These are phyloP conservation scores for Tuctoria greenei DNA, from an alignment of 176 grass and related monocot genomes.

Conservation along the genomic window DNA sequence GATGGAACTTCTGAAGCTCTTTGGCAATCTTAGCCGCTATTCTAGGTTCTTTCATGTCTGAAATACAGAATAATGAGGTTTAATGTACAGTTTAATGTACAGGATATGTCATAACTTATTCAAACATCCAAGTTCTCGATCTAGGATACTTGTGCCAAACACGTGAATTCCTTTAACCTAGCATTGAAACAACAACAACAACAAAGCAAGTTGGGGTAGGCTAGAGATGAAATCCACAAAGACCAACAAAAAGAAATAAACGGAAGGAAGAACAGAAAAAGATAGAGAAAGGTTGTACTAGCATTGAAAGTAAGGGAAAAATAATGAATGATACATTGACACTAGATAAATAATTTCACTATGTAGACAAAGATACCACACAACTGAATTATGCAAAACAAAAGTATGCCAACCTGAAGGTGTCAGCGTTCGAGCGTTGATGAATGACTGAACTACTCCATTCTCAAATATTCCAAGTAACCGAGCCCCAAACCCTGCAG, in stretches of 20 bases:
- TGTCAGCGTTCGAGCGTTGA: slow-evolving; percentile 79
- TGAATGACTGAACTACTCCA: slow-evolving; percentile 96
- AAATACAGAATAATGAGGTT: slow-evolving; percentile 40
- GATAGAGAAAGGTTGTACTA: not conserved
- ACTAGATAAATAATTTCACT: not conserved
- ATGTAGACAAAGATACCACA: slow-evolving; percentile 13
- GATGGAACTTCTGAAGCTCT: slow-evolving; percentile 78
- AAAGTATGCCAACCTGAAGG: slow-evolving; percentile 64
- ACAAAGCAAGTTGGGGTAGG: too few relatives aligned
- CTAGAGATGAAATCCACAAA: too few relatives aligned
- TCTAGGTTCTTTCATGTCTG: slow-evolving; percentile 84
- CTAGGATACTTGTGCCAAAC: not conserved
- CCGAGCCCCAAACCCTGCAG: slow-evolving; percentile 88
- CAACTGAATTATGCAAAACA: not conserved
- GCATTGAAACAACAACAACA: not conserved
- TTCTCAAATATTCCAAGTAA: slow-evolving; percentile 89
- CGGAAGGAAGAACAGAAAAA: too few relatives aligned
- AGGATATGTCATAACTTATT: not conserved
- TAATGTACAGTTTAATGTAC: slow-evolving; percentile 34
- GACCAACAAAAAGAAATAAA: too few relatives aligned
- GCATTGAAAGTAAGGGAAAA: slow-evolving; percentile 1
- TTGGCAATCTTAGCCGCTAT: slow-evolving; percentile 87
- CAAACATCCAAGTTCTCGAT: slow-evolving; percentile 13
- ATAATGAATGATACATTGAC: not conserved
- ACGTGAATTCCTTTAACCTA: slow-evolving; percentile 1